phyloP scores from a whole-genome alignment of 495 filamentous ascomycete genomes.

The Tuber borchii region DNA sequence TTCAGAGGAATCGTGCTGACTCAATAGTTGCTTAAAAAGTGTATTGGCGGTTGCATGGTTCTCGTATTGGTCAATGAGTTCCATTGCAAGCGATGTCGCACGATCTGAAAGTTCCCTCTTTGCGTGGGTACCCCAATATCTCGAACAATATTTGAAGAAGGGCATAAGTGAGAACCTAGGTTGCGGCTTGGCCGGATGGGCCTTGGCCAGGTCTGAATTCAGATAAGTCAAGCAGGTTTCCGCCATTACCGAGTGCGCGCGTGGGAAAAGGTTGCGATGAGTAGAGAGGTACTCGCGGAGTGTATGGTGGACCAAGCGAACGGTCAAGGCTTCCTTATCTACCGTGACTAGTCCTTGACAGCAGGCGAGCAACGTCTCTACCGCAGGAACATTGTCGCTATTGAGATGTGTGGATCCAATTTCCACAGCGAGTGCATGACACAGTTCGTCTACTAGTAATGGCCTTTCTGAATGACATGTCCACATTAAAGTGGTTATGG shows the following conservation, averaged over 20 bases:
- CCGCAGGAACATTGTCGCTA: background rate
- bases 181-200: background rate
- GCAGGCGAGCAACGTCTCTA: background rate
- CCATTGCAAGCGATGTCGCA: background rate
- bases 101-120: background rate
- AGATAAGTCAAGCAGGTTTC: background rate
- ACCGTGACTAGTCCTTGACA: background rate
- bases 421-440: background rate
- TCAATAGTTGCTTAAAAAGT: background rate
- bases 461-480: background rate
- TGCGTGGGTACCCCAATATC: too few species aligned
- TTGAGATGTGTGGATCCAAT: background rate
- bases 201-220: background rate
- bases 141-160: too few species aligned
- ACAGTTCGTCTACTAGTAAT: background rate
- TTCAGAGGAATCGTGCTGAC: background rate
- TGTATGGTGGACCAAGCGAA: background rate
- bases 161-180: background rate
- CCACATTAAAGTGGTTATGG: background rate
- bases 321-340: background rate
- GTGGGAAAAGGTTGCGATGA: background rate
- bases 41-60: background rate
- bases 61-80: background rate
- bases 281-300: background rate
- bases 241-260: background rate